phyloP scores from a whole-genome alignment of 2,329 filamentous ascomycete species.

The Ascosphaera aggregata region DNA sequence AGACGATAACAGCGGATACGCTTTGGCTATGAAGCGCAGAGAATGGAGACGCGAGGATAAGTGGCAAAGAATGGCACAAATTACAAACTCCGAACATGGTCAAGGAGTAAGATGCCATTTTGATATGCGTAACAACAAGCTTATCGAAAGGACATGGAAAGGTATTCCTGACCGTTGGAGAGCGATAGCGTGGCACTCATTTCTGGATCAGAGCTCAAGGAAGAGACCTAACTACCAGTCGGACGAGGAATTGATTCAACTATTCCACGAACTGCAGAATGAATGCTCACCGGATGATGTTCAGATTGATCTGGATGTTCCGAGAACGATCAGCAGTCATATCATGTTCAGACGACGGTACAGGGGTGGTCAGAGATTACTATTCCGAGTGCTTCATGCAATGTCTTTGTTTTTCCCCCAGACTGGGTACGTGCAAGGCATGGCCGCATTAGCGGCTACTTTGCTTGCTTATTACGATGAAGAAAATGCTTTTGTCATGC shows the following conservation, averaged over 20 bases:
- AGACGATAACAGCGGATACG: constrained; percentile 23
- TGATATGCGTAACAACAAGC: constrained; percentile 56
- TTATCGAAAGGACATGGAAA: constrained; percentile 89
- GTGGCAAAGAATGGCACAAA: constrained; percentile 42
- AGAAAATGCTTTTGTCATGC: constrained; percentile 83
- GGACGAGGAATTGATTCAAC: constrained; percentile 47
- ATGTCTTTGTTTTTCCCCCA: constrained; percentile 78
- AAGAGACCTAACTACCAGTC: constrained; percentile 35
- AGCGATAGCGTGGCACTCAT: constrained; percentile 81
- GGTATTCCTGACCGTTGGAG: constrained; percentile 95
- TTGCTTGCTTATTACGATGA: constrained; percentile 94
- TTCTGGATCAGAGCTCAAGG: constrained; percentile 55
- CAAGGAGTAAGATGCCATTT: constrained; percentile 52
- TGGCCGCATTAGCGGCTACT: constrained; percentile 83
- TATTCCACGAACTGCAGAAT: constrained; percentile 50
- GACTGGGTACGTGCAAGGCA: constrained; percentile 91
- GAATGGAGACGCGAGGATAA: constrained; percentile 40
- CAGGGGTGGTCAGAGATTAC: constrained; percentile 67
- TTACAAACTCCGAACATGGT: constrained; percentile 23
- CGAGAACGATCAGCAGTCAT: constrained; percentile 79
- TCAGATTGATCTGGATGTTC: constrained; percentile 94
- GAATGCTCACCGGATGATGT: constrained; percentile 69
- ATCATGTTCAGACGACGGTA: constrained; percentile 94
- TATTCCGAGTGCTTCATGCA: constrained; percentile 83
- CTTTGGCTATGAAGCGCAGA: constrained; percentile 29